Conservation (phyloP, 2,329 filamentous ascomycete genomes). For the Hymenotorrendiella dingleyae region DNA sequence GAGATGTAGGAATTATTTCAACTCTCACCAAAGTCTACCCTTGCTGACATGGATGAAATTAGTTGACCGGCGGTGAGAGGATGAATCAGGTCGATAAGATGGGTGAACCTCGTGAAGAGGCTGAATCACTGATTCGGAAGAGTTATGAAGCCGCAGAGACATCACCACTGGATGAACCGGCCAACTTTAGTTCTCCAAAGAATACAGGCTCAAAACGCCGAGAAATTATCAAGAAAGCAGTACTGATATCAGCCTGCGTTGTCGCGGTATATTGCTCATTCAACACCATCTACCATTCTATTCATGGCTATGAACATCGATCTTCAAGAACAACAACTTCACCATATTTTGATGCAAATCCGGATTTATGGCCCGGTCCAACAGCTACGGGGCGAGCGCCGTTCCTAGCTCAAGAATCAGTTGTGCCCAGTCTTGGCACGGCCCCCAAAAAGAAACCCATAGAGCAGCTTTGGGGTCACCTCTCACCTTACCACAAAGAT, state of each 20-base stretch:
- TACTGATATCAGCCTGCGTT: slow-evolving; percentile 2
- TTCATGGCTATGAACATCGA: background rate
- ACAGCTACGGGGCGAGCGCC: slow-evolving; percentile 65
- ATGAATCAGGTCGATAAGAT: background rate
- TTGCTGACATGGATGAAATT: too few species aligned
- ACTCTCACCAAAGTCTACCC: too few species aligned
- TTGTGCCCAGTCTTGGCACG: slow-evolving; percentile 58
- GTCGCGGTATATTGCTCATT: slow-evolving; percentile 16
- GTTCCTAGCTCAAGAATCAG: slow-evolving; percentile 69
- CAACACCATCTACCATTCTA: slow-evolving; percentile 7
- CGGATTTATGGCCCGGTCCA: slow-evolving; percentile 56
- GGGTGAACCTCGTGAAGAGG: slow-evolving; percentile 2
- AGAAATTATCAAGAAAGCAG: slow-evolving; percentile 3
- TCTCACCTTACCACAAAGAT: slow-evolving; percentile 65
- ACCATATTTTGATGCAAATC: slow-evolving; percentile 58
- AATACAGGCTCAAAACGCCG: background rate
- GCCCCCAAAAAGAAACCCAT: slow-evolving; percentile 58
- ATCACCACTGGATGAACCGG: background rate
- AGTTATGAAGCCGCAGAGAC: background rate
- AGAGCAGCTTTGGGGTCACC: slow-evolving; percentile 63
- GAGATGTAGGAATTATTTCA: too few species aligned
- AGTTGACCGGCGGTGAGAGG: too few species aligned
- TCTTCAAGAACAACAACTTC: slow-evolving; percentile 38
- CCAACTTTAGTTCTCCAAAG: background rate
- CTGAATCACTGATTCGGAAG: slow-evolving; percentile 2